A percentile compares a stretch with the other conserved stretches of the same genome.
These are phyloP conservation scores for Kalaharituber pfeilii DNA, from an alignment of 2,329 filamentous ascomycete genomes.

Conservation along the genomic window DNA sequence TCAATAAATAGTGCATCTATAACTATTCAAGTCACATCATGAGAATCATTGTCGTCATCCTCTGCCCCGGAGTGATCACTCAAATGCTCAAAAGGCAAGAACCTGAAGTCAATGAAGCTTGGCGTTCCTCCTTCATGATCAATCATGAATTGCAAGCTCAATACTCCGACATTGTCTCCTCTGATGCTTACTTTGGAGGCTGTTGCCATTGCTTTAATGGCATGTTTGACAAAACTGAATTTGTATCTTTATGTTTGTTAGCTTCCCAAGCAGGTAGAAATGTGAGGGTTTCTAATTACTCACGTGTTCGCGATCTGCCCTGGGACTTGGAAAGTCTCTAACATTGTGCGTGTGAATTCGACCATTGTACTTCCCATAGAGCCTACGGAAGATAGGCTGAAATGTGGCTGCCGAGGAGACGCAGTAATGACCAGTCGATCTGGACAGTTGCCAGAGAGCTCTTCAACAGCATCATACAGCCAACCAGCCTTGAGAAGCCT, in stretches of 20 bases:
- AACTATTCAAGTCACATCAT: too few species aligned
- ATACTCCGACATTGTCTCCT: conserved; percentile 70
- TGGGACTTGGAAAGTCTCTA: conserved; percentile 57
- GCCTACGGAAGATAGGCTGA: conserved; percentile 42
- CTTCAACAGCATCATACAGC: conserved; percentile 53
- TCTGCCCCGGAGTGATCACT: background rate
- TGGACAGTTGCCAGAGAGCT: conserved; percentile 37
- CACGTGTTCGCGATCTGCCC: conserved; percentile 9
- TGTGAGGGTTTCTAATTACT: too few species aligned
- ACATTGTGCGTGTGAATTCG: conserved; percentile 58
- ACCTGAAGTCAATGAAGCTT: conserved; percentile 67
- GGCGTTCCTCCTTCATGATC: conserved; percentile 53
- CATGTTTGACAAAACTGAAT: conserved; percentile 70
- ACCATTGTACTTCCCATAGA: too few species aligned
- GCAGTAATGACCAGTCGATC: too few species aligned
- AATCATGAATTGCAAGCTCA: conserved; percentile 96
- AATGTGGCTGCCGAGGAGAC: conserved; percentile 43
- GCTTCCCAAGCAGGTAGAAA: conserved; percentile 29
- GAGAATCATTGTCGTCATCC: background rate
- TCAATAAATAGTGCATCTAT: too few species aligned
- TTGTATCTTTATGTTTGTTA: conserved; percentile 61
- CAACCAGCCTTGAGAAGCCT: conserved; percentile 34
- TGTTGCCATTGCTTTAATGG: conserved; percentile 88
- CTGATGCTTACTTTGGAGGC: conserved; percentile 91
- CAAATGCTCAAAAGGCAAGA: conserved; percentile 47